These are phyloP conservation scores for Hamigera avellanea DNA, from an alignment of 495 filamentous ascomycete genomes.

Conservation along the genomic window DNA sequence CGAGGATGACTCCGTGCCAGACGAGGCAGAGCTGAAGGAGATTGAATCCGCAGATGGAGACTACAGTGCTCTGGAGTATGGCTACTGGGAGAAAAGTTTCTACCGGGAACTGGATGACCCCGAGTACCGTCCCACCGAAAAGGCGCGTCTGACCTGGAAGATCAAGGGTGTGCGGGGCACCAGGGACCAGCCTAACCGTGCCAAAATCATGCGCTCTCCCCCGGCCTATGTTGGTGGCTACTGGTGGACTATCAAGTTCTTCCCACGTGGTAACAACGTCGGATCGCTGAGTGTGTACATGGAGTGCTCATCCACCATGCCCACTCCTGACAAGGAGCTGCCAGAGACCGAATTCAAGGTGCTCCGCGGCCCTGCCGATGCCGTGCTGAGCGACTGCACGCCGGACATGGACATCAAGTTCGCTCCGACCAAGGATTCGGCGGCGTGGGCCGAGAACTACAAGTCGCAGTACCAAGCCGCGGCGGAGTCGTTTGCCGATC, in stretches of 20 bases:
- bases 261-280: slow-evolving; percentile 52
- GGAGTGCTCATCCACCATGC: slow-evolving; percentile 44
- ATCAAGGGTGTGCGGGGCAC: slow-evolving; percentile 51
- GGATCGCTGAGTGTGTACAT: slow-evolving; percentile 52
- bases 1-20: slow-evolving; percentile 46
- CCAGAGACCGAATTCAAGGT: slow-evolving; percentile 30
- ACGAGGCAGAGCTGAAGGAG: slow-evolving; percentile 48
- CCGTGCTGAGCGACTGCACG: slow-evolving; percentile 12
- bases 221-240: slow-evolving; percentile 47
- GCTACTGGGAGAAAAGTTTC: slow-evolving; percentile 49
- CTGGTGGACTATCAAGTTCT: slow-evolving; percentile 63
- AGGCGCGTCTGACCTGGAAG: slow-evolving; percentile 49
- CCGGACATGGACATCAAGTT: slow-evolving; percentile 22
- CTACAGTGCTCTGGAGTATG: slow-evolving; percentile 43
- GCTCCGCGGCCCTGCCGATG: slow-evolving; percentile 21
- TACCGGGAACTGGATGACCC: slow-evolving; percentile 48
- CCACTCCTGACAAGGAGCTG: slow-evolving; percentile 21
- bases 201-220: slow-evolving; percentile 48
- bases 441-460: slow-evolving; percentile 23
- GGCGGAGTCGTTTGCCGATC: slow-evolving; percentile 5
- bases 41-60: slow-evolving; percentile 39
- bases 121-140: slow-evolving; percentile 38
- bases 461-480: slow-evolving; percentile 17
- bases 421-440: slow-evolving; percentile 13
- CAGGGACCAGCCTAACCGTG: slow-evolving; percentile 45